Evolutionary conservation across 1,284 basidiomycete species (phyloP).

Genomic region (Ceratobasidium sp.): DNA sequence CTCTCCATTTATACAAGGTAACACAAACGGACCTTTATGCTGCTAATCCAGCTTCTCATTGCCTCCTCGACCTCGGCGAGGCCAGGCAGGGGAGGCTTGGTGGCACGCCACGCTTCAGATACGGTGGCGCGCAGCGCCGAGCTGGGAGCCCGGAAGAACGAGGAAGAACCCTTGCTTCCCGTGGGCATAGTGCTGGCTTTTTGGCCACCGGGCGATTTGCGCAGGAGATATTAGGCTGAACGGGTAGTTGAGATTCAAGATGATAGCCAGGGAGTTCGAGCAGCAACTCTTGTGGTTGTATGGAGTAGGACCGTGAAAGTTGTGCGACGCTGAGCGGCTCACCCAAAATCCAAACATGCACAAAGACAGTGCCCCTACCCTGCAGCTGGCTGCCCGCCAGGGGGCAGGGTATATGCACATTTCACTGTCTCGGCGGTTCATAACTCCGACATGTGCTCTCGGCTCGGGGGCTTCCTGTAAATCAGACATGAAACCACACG

Average conservation of each 20-base stretch:
- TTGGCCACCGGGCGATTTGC: too few relatives aligned
- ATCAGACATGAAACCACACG: background rate
- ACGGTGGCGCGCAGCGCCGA: background rate
- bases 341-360: too few relatives aligned
- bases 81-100: background rate
- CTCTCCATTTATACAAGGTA: too few relatives aligned
- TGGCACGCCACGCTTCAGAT: background rate
- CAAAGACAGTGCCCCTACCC: too few relatives aligned
- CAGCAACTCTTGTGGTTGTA: too few relatives aligned
- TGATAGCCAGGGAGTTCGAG: too few relatives aligned
- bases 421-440: background rate
- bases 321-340: too few relatives aligned
- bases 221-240: too few relatives aligned
- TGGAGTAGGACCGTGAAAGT: too few relatives aligned
- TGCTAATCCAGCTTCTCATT: background rate
- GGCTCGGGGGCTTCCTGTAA: background rate
- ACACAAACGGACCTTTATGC: background rate
- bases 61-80: background rate
- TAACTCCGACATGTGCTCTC: conserved; percentile 1
- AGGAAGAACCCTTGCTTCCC: background rate
- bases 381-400: too few relatives aligned
- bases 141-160: background rate
- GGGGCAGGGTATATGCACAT: background rate
- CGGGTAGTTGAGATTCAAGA: too few relatives aligned
- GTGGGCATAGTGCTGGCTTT: too few relatives aligned